Evolutionary conservation across 371 early-diverging fungal genomes (phyloP), one percentile per base, ranked within the genome.

Genomic region (Apophysomyces elegans): DNA sequence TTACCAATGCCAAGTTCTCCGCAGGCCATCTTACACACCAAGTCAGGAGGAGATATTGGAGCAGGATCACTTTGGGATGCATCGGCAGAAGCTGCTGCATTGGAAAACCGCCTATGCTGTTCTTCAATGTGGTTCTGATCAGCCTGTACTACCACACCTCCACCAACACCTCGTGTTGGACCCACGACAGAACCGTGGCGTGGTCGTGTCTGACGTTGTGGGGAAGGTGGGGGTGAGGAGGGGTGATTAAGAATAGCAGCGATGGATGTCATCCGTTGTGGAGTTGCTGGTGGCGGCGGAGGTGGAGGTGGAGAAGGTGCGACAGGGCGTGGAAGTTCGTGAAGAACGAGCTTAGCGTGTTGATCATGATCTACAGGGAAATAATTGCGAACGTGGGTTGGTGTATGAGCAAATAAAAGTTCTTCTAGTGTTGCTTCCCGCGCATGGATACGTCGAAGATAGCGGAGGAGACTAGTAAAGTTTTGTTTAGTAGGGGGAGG

Each of bases 341-440:
- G 41, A 50, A 54, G 43, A 46, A 61, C 32, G 18, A 58, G 13
- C 39, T 44, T 26, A 43, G 64, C 64, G 38, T 74, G 47, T 18
- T 66, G 8, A 1, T 41, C 41, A 41, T 13, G 8, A 41, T 41
- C 41, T 13, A 41, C 18, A 18, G 78, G 72, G 37, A 69, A 72
- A 68, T 87, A 87, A 58, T 85, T 87, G 36, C 84, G 73, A 7
- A 87, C 81, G 69, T 87, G 88, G 0, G 76, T 67, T 50, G 74
- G 76, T 1, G 81, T 74, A 58, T 89, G 89, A 2, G 81, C 85
- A 4, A 74, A 71, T 43, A 81, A 39, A 7, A 89, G 66, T 58
- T 89, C 89, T 58, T 78, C 70, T 0, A 79, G 62, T 0, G 86
- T 83, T 0, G 82, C 81, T 66, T 86, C 83, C 14, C 88, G 69